These are phyloP conservation scores for Eimeria maxima DNA, from an alignment of 169 alveolate species.

Conservation along the genomic window DNA sequence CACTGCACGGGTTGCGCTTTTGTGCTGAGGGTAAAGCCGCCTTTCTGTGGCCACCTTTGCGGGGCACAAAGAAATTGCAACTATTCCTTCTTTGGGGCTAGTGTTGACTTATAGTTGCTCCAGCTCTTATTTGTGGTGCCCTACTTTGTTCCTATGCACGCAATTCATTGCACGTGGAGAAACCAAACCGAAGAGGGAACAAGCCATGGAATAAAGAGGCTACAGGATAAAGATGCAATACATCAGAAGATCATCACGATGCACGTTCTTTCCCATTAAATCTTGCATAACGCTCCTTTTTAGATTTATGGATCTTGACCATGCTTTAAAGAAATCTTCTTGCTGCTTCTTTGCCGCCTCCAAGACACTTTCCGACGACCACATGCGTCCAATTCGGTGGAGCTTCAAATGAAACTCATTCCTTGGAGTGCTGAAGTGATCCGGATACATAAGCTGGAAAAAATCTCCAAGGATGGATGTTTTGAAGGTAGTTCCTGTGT, in stretches of 20 bases:
- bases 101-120: neutral
- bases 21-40: too few relatives aligned
- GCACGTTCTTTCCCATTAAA: neutral
- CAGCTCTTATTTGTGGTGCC: too few relatives aligned
- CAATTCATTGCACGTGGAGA: neutral
- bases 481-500: neutral
- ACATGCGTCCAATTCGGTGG: neutral
- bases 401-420: neutral
- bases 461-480: neutral
- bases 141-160: neutral
- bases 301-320: neutral
- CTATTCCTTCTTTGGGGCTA: too few relatives aligned
- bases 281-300: neutral
- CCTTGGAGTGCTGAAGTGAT: neutral
- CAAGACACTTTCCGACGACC: neutral
- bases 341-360: neutral
- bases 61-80: neutral
- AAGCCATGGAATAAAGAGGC: neutral
- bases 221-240: neutral
- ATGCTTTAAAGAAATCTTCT: neutral
- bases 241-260: neutral
- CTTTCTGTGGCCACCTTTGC: neutral
- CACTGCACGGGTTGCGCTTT: too few relatives aligned
- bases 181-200: neutral
- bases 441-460: neutral